Evolutionary conservation across 2,329 filamentous ascomycete genomes (phyloP), one percentile per base, ranked within the genome.

Genomic region (Akanthomyces uredinophilus): DNA sequence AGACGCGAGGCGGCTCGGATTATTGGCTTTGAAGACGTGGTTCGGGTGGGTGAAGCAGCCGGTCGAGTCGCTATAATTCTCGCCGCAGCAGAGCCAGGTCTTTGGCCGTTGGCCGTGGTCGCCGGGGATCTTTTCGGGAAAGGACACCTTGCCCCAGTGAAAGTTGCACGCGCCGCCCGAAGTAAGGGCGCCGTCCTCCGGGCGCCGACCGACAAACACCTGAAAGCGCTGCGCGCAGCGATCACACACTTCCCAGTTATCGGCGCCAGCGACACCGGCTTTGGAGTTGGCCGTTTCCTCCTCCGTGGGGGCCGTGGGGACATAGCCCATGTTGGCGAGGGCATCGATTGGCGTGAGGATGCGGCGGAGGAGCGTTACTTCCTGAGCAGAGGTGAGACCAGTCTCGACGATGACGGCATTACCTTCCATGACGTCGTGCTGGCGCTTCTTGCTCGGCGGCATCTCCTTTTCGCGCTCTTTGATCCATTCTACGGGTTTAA

Each of bases 1-100:
- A 0, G 87, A 78, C 0, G 92, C 92, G 29, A 99, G 80, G 24
- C 92, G 82, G 66, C 91, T 92, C 1, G 86, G 78, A 63, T 93
- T 88, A 0, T 83, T 87, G 11, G 90, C 85, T 72, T 96, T 97
- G 82, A 92, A 98, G 20, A 98, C 94, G 70, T 99, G 95, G 18
- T 86, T 86, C 5, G 85, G 78, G 16, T 81, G 79, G 20, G 82
- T 86, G 8, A 85, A 87, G 73, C 95, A 99, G 18, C 95, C 95
- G 0, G 80, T 71, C 1, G 87, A 87, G 43, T 90, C 85, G 8
- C 92, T 92, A 2, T 92, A 75, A 1, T 82, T 78, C 71, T 93
- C 85, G 37, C 88, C 85, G 72, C 95, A 99, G 75, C 95, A 99
- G 18, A 84, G 81, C 68, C 88, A 95, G 51, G 84, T 84, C 60